phyloP scores from a whole-genome alignment of 768 basidiomycete genomes.

The Nidularia pulvinata region DNA sequence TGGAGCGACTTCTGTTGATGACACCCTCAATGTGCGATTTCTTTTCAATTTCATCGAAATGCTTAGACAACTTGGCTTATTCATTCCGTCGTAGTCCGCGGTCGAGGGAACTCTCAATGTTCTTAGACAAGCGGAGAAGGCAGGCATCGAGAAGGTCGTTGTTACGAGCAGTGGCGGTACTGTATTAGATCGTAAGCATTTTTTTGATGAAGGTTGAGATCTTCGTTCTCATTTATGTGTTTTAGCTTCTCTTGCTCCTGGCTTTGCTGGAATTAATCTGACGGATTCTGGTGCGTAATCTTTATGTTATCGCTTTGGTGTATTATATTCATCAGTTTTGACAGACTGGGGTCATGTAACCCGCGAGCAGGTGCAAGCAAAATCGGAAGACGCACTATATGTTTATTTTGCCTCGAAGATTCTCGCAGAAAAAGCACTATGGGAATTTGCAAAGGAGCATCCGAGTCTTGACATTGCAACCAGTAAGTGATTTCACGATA shows the following conservation, averaged over 20 bases:
- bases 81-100: slow-evolving; percentile 19
- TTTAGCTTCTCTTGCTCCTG: slow-evolving; percentile 14
- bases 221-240: neutral
- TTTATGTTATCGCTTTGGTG: neutral
- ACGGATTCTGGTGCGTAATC: slow-evolving; percentile 11
- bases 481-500: slow-evolving; percentile 17
- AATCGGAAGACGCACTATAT: slow-evolving; percentile 22
- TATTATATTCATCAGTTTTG: neutral
- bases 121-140: slow-evolving; percentile 32
- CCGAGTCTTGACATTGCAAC: slow-evolving; percentile 33
- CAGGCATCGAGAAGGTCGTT: slow-evolving; percentile 29
- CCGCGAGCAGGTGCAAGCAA: slow-evolving; percentile 22
- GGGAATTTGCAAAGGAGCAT: slow-evolving; percentile 36
- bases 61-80: neutral
- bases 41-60: too few species aligned
- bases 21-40: slow-evolving; percentile 10
- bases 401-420: slow-evolving; percentile 40
- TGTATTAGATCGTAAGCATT: slow-evolving; percentile 20
- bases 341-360: slow-evolving; percentile 31
- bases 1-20: slow-evolving; percentile 9
- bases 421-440: slow-evolving; percentile 36
- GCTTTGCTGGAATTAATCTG: slow-evolving; percentile 16
- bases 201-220: neutral
- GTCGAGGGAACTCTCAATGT: slow-evolving; percentile 37
- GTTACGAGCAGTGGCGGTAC: slow-evolving; percentile 29